Evolutionary conservation across 2,329 filamentous ascomycete species (phyloP).

Genomic region (Penicillium sp.): DNA sequence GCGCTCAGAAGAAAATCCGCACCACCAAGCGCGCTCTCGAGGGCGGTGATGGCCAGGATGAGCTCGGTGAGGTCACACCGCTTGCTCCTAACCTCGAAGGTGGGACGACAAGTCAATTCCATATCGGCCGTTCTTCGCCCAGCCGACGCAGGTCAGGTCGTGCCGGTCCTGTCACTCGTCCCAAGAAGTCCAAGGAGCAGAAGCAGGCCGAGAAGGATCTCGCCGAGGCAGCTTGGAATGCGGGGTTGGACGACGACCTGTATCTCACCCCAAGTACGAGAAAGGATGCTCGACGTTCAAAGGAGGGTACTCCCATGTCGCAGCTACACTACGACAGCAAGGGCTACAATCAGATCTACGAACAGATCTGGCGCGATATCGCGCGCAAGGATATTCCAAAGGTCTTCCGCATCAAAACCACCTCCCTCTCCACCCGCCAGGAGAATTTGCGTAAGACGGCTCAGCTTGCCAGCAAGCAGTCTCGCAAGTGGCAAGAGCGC

Average conservation of each 20-base stretch:
- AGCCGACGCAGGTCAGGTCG: slow-evolving; percentile 56
- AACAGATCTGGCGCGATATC: slow-evolving; percentile 94
- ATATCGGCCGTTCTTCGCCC: slow-evolving; percentile 58
- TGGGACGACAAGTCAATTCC: slow-evolving; percentile 81
- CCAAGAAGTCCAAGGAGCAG: slow-evolving; percentile 81
- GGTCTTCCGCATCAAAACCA: slow-evolving; percentile 80
- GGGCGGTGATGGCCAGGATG: slow-evolving; percentile 71
- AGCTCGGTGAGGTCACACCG: slow-evolving; percentile 68
- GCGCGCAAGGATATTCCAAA: slow-evolving; percentile 92
- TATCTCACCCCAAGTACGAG: slow-evolving; percentile 56
- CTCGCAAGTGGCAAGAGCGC: slow-evolving; percentile 91
- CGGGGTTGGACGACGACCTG: slow-evolving; percentile 50
- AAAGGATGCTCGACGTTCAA: slow-evolving; percentile 43
- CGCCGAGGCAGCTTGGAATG: slow-evolving; percentile 83
- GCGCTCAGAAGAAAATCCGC: slow-evolving; percentile 87
- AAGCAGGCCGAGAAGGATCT: slow-evolving; percentile 69
- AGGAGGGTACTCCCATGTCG: slow-evolving; percentile 48
- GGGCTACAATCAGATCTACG: slow-evolving; percentile 94
- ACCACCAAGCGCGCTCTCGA: slow-evolving; percentile 85
- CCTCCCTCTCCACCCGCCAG: slow-evolving; percentile 79
- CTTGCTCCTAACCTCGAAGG: slow-evolving; percentile 80
- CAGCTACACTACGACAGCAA: slow-evolving; percentile 77
- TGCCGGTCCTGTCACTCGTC: slow-evolving; percentile 55
- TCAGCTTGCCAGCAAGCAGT: slow-evolving; percentile 93
- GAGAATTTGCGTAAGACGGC: slow-evolving; percentile 99